Conservation (phyloP, 2,329 filamentous ascomycete species). For the Dactylellina haptotyla region DNA sequence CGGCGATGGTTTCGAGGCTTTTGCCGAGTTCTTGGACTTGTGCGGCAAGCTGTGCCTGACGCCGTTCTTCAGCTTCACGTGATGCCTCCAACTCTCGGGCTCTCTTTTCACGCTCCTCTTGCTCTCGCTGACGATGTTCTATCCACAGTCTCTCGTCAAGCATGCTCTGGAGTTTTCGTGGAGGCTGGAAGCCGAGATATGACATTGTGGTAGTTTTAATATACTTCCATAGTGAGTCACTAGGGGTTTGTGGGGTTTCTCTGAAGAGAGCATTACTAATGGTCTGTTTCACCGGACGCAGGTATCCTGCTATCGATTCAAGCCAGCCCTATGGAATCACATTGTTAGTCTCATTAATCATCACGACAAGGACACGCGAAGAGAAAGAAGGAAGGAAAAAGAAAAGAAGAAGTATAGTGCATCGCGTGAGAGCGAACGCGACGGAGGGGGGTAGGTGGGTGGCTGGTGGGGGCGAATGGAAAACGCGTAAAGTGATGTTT, state of each 20-base stretch:
- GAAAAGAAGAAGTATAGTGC: slow-evolving; percentile 4
- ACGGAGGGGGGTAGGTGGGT: slow-evolving; percentile 8
- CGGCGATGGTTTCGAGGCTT: not conserved
- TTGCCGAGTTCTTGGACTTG: slow-evolving; percentile 15
- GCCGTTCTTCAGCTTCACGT: not conserved
- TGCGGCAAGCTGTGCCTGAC: slow-evolving; percentile 10
- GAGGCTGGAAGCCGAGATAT: slow-evolving; percentile 25
- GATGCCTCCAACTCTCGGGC: not conserved
- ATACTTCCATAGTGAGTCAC: slow-evolving; percentile 27
- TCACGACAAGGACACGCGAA: slow-evolving; percentile 13
- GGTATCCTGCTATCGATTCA: slow-evolving; percentile 10
- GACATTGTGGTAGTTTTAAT: slow-evolving; percentile 12
- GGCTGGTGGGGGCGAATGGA: slow-evolving; percentile 22
- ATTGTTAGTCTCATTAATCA: slow-evolving; percentile 1
- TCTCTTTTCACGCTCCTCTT: not conserved
- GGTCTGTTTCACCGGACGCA: slow-evolving; percentile 9
- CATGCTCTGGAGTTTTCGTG: slow-evolving; percentile 26
- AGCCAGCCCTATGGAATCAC: slow-evolving; percentile 28
- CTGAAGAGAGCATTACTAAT: not conserved
- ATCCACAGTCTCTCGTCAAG: slow-evolving; percentile 24
- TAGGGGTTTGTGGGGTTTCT: not conserved
- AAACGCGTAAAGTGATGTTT: slow-evolving; percentile 53
- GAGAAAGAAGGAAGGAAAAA: not conserved
- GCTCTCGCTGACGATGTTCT: slow-evolving; percentile 14
- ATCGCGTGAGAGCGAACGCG: slow-evolving; percentile 26